Evolutionary conservation across 2,329 filamentous ascomycete genomes (phyloP), one percentile per base, ranked within the genome.

Genomic region (Tolypocladium sp.): DNA sequence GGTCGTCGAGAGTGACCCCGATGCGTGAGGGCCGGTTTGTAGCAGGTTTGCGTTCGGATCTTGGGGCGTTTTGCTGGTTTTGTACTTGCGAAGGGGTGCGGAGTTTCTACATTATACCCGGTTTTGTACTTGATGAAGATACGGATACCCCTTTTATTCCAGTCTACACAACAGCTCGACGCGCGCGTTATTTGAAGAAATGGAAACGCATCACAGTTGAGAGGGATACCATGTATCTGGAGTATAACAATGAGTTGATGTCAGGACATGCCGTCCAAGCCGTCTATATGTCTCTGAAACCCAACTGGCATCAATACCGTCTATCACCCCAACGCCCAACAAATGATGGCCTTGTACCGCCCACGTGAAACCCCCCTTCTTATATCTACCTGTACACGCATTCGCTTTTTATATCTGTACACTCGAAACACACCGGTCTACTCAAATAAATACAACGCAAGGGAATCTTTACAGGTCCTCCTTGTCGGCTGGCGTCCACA

Each of bases 1-100:
- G 2, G 58, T 65, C 33, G 63, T 68, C n/a, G 73, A 74, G 20
- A 74, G 73, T 56, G 75, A 76, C 57, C 72, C 72, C 1, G 75
- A 77, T 60, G 68, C 68, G 12, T 77, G 61, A 73, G 15, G 15
- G 22, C 30, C 15, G 44, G 20, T 33, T n/a, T 9, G 6, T 27
- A 10, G 13, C 27, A 38, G 17, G 5, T 17, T 58, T 30, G 55
- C 51, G 33, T 22, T 12, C 9, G 7, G 17, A 20, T n/a, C 17
- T n/a, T 35, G 30, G 20, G 20, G 27, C 49, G 30, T 35, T 13
- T 8, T n/a, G 13, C 2, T 6, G n/a, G n/a, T 52, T n/a, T 35
- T 22, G 49, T 22, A 13, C 5, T n/a, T n/a, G 8, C 17, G 30
- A 35, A 3, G 30, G 46, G 2, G 22, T n/a, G 30, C 30, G 33